Evolutionary conservation across 176 grass and related monocot species (phyloP).

Genomic region (sorghum (Sorghum bicolor)): Sorghum_bicolor_NCBIv3 NC_012871.2:59246501-59247000

Average conservation of each 20-base stretch:
- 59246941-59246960: slow-evolving; percentile 96
- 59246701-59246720: slow-evolving; percentile 1
- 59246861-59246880: not conserved
- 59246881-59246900: slow-evolving; percentile 48
- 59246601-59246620: not conserved
- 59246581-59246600: not conserved
- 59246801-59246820: not conserved
- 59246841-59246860: slow-evolving; percentile 4
- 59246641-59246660: slow-evolving; percentile 46
- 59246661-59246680: slow-evolving; percentile 33
- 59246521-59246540: not conserved
- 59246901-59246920: slow-evolving; percentile 82
- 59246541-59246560: not conserved
- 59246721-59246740: slow-evolving; percentile 48
- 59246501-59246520: not conserved
- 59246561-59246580: slow-evolving; percentile 1
- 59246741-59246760: slow-evolving; percentile 53
- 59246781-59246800: not conserved
- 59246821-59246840: slow-evolving; percentile 30
- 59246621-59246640: slow-evolving; percentile 5
- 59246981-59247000: slow-evolving; percentile 99
- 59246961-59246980: slow-evolving; percentile 98
- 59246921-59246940: slow-evolving; percentile 97
- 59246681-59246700: slow-evolving; percentile 6
- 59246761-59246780: slow-evolving; percentile 44